A percentile compares a stretch with the other conserved stretches of the same genome.
phyloP scores from a whole-genome alignment of 495 filamentous ascomycete genomes.

The Parachaetomium inaequale region DNA sequence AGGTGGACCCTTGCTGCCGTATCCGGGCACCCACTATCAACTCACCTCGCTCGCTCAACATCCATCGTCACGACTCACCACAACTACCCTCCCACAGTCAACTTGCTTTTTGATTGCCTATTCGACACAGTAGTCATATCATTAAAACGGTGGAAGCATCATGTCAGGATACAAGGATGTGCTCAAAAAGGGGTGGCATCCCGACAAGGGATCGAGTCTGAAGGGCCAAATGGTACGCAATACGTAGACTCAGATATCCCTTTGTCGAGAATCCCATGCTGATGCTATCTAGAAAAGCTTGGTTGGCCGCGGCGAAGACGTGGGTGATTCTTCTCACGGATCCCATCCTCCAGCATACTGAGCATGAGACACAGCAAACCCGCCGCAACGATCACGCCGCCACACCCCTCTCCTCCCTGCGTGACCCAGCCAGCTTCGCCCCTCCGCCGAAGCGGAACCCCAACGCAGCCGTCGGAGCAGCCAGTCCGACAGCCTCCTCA shows the following conservation, averaged over 20 bases:
- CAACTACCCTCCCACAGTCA: not conserved
- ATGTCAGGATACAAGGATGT: slow-evolving; percentile 35
- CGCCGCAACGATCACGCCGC: slow-evolving; percentile 49
- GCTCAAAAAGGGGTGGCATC: slow-evolving; percentile 44
- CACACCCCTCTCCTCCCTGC: slow-evolving; percentile 68
- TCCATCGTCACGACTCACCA: not conserved
- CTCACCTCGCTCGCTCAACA: not conserved
- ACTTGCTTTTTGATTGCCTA: not conserved
- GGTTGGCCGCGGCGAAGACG: slow-evolving; percentile 36
- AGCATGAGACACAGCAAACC: slow-evolving; percentile 16
- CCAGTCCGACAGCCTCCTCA: slow-evolving; percentile 3
- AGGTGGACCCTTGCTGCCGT: not conserved
- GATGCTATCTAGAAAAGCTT: slow-evolving; percentile 40
- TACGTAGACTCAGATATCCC: not conserved
- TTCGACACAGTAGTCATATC: too few species aligned
- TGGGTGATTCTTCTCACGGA: not conserved
- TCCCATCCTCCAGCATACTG: not conserved
- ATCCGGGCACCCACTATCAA: not conserved
- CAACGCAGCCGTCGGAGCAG: slow-evolving; percentile 1
- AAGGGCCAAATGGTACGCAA: slow-evolving; percentile 44
- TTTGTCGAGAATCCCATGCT: not conserved
- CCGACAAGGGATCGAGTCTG: slow-evolving; percentile 38
- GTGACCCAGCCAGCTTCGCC: slow-evolving; percentile 79
- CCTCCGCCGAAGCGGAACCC: slow-evolving; percentile 67
- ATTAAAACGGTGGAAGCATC: not conserved